phyloP scores from a whole-genome alignment of 208 protist species.

The Leishmania guyanensis region DNA sequence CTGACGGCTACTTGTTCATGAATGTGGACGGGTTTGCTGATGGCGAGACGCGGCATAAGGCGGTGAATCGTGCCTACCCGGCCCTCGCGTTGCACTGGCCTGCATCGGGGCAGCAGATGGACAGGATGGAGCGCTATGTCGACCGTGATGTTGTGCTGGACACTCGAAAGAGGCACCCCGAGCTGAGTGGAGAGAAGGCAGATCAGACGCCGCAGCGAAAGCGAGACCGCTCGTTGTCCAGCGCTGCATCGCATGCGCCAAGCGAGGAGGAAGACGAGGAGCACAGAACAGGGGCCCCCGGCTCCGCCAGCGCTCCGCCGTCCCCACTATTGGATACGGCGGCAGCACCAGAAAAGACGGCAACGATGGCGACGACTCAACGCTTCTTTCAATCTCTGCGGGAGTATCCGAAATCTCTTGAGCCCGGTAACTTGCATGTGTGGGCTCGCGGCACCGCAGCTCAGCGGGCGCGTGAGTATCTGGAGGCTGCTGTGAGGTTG shows the following conservation, averaged over 20 bases:
- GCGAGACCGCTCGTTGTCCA: conserved; percentile 18
- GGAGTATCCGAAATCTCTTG: conserved; percentile 30
- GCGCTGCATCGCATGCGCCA: background rate
- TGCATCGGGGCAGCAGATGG: conserved; percentile 20
- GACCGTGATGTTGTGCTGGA: conserved; percentile 39
- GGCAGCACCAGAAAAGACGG: background rate
- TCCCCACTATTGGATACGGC: background rate
- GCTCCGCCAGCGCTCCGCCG: background rate
- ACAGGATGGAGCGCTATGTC: conserved; percentile 39
- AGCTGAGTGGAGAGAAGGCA: conserved; percentile 5
- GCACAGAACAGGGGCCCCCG: background rate
- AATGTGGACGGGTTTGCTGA: conserved; percentile 52
- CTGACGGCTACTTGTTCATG: conserved; percentile 52
- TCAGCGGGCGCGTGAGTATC: conserved; percentile 8
- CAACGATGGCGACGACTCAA: background rate
- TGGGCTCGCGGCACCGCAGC: conserved; percentile 15
- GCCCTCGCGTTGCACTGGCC: conserved; percentile 36
- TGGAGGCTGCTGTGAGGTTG: conserved; percentile 14
- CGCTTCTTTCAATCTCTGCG: conserved; percentile 21
- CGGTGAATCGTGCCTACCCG: conserved; percentile 58
- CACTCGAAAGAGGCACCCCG: conserved; percentile 33
- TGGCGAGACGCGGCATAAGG: conserved; percentile 43
- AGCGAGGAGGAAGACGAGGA: background rate
- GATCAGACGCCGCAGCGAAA: background rate
- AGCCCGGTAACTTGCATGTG: conserved; percentile 24